Percentiles rank a stretch among this genome's conserved stretches.
Evolutionary conservation across 257 asterid species (phyloP).

Genomic region (Handroanthus guayacan): DNA sequence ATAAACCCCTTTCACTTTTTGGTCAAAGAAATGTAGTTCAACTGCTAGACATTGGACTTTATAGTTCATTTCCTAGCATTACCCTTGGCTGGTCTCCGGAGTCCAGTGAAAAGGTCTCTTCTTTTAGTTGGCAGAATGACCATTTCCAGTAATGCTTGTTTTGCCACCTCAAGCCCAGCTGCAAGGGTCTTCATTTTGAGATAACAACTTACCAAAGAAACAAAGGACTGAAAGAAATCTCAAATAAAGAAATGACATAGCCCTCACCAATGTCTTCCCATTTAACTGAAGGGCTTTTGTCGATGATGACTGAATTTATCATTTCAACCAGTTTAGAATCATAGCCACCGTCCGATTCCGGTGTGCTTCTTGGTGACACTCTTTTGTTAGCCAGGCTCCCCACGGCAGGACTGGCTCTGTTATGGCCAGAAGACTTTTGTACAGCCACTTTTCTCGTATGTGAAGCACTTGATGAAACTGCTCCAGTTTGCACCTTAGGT

Average conservation of each 20-base stretch:
- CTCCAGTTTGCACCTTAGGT: conserved; percentile 50
- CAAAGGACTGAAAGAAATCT: conserved; percentile 17
- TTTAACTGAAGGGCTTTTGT: conserved; percentile 91
- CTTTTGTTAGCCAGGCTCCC: conserved; percentile 51
- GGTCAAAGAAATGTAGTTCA: conserved; percentile 25
- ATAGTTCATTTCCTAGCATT: conserved; percentile 33
- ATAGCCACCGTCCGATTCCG: conserved; percentile 61
- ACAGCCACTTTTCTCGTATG: conserved; percentile 58
- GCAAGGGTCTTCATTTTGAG: conserved; percentile 43
- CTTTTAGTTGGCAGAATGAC: conserved; percentile 94
- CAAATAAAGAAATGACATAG: conserved; percentile 27
- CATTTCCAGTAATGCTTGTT: conserved; percentile 95
- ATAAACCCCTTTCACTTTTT: conserved; percentile 28
- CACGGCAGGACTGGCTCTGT: conserved; percentile 43
- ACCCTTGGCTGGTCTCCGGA: conserved; percentile 97
- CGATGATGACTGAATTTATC: conserved; percentile 92
- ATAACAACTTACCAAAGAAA: conserved; percentile 18
- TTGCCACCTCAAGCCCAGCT: conserved; percentile 99
- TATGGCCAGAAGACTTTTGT: conserved; percentile 50
- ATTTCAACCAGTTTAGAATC: conserved; percentile 86
- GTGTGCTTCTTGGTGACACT: conserved; percentile 50
- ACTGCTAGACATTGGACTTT: conserved; percentile 14
- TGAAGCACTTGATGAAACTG: conserved; percentile 51
- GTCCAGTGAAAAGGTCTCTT: conserved; percentile 95
- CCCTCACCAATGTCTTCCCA: conserved; percentile 98